Percentiles rank a stretch among this genome's conserved stretches.
These are phyloP conservation scores for Pythium rishiriense DNA, from an alignment of 352 stramenopile genomes.

Conservation along the genomic window DNA sequence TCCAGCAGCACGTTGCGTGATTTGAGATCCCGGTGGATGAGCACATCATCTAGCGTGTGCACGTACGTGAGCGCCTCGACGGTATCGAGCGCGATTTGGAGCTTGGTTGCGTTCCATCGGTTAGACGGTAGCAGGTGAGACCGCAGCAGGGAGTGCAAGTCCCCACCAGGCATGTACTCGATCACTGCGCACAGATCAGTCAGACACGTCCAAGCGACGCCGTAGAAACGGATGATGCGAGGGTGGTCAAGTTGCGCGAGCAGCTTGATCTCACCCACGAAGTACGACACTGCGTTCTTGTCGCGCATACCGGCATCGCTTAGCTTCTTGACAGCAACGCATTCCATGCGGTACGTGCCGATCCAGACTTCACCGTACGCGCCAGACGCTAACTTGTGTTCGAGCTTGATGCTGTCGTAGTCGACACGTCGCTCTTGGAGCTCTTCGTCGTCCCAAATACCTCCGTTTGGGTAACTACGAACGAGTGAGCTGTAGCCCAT, in stretches of 20 bases:
- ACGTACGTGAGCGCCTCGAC: constrained; percentile 37
- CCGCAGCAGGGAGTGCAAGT: constrained; percentile 35
- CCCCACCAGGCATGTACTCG: constrained; percentile 40
- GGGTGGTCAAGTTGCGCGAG: constrained; percentile 37
- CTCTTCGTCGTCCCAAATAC: constrained; percentile 57
- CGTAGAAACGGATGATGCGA: constrained; percentile 37
- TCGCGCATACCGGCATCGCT: constrained; percentile 32
- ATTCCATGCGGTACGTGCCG: constrained; percentile 51
- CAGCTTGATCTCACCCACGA: constrained; percentile 31
- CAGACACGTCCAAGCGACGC: constrained; percentile 35
- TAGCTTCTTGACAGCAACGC: constrained; percentile 63
- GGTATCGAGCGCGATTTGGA: constrained; percentile 34
- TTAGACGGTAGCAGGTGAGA: constrained; percentile 14
- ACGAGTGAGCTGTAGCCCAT: constrained; percentile 5
- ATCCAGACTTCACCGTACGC: constrained; percentile 76
- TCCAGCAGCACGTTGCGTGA: constrained; percentile 40
- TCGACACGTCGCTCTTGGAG: constrained; percentile 64
- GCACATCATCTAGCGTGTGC: constrained; percentile 26
- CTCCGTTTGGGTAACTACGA: constrained; percentile 14
- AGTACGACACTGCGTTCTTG: constrained; percentile 20
- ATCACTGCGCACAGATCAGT: constrained; percentile 31
- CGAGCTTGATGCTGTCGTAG: constrained; percentile 60
- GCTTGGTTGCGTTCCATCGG: constrained; percentile 29
- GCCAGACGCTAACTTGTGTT: constrained; percentile 58
- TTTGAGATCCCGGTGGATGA: constrained; percentile 40